A percentile compares a stretch with the other conserved stretches of the same genome.
These are phyloP conservation scores for Metarhizium brunneum DNA, from an alignment of 2,329 filamentous ascomycete species.

Conservation along the genomic window DNA sequence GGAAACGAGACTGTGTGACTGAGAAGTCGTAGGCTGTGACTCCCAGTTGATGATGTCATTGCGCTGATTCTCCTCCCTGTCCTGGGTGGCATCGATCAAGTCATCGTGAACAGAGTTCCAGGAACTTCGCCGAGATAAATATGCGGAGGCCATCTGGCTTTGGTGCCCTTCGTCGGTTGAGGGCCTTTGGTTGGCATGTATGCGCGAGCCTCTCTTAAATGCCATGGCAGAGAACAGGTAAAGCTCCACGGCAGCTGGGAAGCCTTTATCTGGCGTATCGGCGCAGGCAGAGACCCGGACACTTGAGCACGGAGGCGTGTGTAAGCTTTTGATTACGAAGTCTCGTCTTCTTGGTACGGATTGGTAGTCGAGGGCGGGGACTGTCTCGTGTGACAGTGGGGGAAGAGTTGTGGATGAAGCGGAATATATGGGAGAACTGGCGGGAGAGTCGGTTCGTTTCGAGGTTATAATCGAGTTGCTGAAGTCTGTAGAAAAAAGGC, in stretches of 20 bases:
- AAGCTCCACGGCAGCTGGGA: background rate
- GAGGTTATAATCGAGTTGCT: background rate
- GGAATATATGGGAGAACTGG: background rate
- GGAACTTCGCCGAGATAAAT: constrained; percentile 20
- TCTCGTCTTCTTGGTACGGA: background rate
- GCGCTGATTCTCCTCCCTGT: constrained; percentile 16
- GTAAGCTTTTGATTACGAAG: no score
- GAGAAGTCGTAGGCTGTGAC: background rate
- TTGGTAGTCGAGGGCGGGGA: background rate
- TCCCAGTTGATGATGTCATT: constrained; percentile 10
- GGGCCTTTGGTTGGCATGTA: constrained; percentile 11
- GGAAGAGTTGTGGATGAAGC: background rate
- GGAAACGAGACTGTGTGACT: background rate
- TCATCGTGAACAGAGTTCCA: constrained; percentile 20
- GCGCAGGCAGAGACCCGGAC: background rate
- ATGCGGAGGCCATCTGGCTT: constrained; percentile 11
- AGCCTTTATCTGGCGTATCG: no score
- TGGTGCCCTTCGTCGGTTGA: constrained; percentile 8
- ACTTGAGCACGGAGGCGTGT: no score
- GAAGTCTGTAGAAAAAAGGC: background rate
- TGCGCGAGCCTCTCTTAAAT: constrained; percentile 15
- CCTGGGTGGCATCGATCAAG: constrained; percentile 10
- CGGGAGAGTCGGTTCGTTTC: background rate
- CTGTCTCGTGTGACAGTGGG: background rate
- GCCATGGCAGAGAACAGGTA: constrained; percentile 7